Evolutionary conservation across 306 rosid species (phyloP), one percentile per base, ranked within the genome.

Genomic region (Lathyrus sativus): DNA sequence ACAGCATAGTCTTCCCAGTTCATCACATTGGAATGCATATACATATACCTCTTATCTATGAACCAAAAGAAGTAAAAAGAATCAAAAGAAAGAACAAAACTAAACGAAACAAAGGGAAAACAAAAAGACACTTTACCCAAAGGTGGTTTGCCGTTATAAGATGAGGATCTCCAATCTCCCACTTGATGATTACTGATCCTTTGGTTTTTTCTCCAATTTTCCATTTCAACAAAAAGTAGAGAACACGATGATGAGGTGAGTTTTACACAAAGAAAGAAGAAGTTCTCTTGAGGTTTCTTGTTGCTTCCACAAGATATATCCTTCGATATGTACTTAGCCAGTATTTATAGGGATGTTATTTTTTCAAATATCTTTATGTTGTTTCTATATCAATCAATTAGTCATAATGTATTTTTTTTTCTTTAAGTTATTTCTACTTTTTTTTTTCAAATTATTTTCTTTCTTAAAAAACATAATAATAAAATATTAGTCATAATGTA

Each of bases 1-100:
- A 71, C 86, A 6, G 98, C 98, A 11, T 86, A 81, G 76, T 90
- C 98, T 11, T 92, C 74, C 98, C 98, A 92, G 5, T 82, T 38
- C 4, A 86, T 14, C 41, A 92, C 83, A 45, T 81, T 72, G 2
- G 76, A 76, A 59, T 80, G 75, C 0, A 80, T 78, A 59, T 75
- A 15, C 81, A 86, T 79, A 31, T 73, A 82, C 79, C 85, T 65
- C 39, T 13, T 78, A 60, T 64, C 91, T 85, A 76, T 22, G 65
- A 73, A 68, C 24, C 70, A 65, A 69, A 54, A 76, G 15, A 46
- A 59, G 9, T 6, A 44, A 10, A 15, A 18, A 15, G 22, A 14
- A 59, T 65, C 41, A 78, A 65, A 59, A 38, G 43, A 63, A 65
- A 43, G 63, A 51, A 72, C 8, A 22, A 19, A 11, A 24, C 14